phyloP scores from a whole-genome alignment of 1,139 yeast species.

The Diutina neorugosa region DNA sequence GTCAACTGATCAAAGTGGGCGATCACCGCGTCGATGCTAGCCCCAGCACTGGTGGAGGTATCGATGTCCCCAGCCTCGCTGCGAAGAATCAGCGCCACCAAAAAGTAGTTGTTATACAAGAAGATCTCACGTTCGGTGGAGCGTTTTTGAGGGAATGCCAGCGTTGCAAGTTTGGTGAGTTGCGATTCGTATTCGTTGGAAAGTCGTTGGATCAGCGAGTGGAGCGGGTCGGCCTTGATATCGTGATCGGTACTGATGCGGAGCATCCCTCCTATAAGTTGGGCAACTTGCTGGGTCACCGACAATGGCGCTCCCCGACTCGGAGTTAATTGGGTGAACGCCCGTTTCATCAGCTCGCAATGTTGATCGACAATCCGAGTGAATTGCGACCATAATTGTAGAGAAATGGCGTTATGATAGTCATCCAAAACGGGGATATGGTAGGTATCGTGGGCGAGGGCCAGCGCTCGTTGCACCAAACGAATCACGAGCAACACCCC shows the following conservation, averaged over 20 bases:
- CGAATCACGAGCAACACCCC: conserved; percentile 75
- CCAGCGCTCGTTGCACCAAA: conserved; percentile 50
- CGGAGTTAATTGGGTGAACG: conserved; percentile 16
- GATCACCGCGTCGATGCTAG: background rate
- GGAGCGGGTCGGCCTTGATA: conserved; percentile 53
- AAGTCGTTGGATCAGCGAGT: conserved; percentile 53
- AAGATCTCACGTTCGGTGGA: conserved; percentile 50
- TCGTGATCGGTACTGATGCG: conserved; percentile 30
- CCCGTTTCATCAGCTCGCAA: conserved; percentile 51
- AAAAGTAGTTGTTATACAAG: conserved; percentile 62
- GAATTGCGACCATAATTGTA: conserved; percentile 76
- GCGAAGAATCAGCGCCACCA: conserved; percentile 35
- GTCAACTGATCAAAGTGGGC: background rate
- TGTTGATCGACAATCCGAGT: conserved; percentile 67
- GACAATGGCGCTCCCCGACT: conserved; percentile 38
- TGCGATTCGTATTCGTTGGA: conserved; percentile 71
- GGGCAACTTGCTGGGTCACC: conserved; percentile 72
- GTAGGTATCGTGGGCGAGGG: conserved; percentile 46
- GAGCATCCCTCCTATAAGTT: conserved; percentile 59
- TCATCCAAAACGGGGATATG: conserved; percentile 69
- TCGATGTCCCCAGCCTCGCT: conserved; percentile 31
- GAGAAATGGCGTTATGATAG: conserved; percentile 54
- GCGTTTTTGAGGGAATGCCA: conserved; percentile 23
- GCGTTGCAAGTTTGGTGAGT: conserved; percentile 53
- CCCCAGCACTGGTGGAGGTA: background rate